phyloP scores from a whole-genome alignment of 139 green algal genomes.

The Micromonas pusilla region DNA sequence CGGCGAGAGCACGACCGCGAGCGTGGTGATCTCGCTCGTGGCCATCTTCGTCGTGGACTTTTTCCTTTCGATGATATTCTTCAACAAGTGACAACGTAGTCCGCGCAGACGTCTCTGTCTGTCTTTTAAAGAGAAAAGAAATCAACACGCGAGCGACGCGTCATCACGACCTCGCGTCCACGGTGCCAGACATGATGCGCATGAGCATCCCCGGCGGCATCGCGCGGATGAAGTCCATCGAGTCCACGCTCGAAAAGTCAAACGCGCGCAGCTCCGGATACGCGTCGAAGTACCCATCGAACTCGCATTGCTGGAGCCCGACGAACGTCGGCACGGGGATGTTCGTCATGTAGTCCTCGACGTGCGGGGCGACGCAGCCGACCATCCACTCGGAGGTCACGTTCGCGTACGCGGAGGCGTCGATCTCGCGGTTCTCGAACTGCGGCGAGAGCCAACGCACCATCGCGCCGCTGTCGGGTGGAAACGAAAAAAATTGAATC shows the following conservation, averaged over 20 bases:
- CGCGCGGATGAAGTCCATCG: background rate
- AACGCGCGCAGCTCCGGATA: background rate
- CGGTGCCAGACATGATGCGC: background rate
- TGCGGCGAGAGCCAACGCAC: background rate
- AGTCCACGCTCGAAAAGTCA: background rate
- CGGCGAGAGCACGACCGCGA: slow-evolving; percentile 90
- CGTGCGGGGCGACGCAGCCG: background rate
- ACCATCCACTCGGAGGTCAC: background rate
- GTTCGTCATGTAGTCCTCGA: background rate
- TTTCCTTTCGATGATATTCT: slow-evolving; percentile 89
- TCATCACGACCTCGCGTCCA: no score
- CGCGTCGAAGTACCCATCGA: background rate
- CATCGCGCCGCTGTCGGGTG: background rate
- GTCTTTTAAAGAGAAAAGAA: no score
- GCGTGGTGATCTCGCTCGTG: slow-evolving; percentile 94
- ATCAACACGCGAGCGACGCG: no score
- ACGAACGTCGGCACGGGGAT: background rate
- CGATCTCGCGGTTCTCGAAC: background rate
- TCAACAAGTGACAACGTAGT: no score
- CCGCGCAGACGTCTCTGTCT: no score
- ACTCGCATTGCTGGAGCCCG: background rate
- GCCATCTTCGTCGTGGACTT: slow-evolving; percentile 98
- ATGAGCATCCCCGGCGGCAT: background rate
- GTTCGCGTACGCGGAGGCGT: background rate
- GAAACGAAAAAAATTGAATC: no score